Evolutionary conservation across 805 yeast species (phyloP).

Genomic region (Starmerella cellae): DNA sequence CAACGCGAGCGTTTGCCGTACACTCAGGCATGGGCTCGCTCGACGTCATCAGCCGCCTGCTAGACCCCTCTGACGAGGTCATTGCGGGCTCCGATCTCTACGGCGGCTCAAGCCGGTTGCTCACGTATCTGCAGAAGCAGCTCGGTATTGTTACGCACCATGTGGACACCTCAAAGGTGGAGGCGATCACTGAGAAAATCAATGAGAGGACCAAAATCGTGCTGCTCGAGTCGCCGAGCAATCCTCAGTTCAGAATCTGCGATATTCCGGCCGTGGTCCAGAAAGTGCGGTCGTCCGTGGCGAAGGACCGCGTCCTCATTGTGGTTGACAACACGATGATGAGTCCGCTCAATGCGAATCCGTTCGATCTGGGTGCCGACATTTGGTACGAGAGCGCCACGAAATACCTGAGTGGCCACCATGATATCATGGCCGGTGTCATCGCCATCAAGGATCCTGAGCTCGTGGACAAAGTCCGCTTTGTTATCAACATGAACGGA

Average conservation of each 20-base stretch:
- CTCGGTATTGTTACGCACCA: conserved; percentile 57
- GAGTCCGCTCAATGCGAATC: conserved; percentile 78
- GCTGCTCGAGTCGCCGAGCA: conserved; percentile 82
- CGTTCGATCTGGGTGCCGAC: conserved; percentile 76
- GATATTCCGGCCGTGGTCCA: conserved; percentile 58
- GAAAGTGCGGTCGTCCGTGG: conserved; percentile 53
- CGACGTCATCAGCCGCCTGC: conserved; percentile 65
- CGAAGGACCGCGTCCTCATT: conserved; percentile 41
- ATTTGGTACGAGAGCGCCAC: conserved; percentile 91
- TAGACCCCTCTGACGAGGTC: conserved; percentile 75
- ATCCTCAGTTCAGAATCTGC: conserved; percentile 79
- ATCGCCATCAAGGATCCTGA: conserved; percentile 54
- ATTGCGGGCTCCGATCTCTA: conserved; percentile 90
- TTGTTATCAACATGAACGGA: conserved; percentile 79
- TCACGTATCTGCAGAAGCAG: conserved; percentile 54
- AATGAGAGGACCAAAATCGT: conserved; percentile 55
- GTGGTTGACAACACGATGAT: conserved; percentile 96
- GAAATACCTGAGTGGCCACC: conserved; percentile 86
- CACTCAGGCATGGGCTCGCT: conserved; percentile 88
- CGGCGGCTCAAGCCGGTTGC: conserved; percentile 83
- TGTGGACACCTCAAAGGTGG: conserved; percentile 67
- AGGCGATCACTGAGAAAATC: conserved; percentile 44
- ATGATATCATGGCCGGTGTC: conserved; percentile 93
- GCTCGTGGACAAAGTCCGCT: conserved; percentile 57
- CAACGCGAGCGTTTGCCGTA: conserved; percentile 66